Evolutionary conservation across 2,329 filamentous ascomycete genomes (phyloP).

Genomic region (Calonectria fujianensis): DNA sequence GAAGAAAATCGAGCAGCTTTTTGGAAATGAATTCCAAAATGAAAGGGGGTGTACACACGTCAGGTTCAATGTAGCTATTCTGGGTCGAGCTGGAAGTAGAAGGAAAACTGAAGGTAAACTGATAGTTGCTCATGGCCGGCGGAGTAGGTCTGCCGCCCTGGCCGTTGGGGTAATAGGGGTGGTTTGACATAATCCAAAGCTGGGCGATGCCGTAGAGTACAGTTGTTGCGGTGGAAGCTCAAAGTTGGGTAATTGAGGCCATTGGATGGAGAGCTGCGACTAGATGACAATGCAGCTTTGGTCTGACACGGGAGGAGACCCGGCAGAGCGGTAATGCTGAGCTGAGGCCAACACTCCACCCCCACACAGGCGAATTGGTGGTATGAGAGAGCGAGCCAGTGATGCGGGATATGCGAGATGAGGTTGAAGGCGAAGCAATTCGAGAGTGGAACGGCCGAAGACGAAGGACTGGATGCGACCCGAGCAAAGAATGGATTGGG

Average conservation of each 20-base stretch:
- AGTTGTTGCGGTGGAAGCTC: conserved; percentile 23
- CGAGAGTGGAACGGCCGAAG: background rate
- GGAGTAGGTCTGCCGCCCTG: conserved; percentile 43
- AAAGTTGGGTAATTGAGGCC: conserved; percentile 28
- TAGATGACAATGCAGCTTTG: conserved; percentile 33
- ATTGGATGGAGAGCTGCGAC: conserved; percentile 32
- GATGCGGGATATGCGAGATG: conserved; percentile 31
- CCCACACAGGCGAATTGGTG: conserved; percentile 38
- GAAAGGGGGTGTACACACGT: conserved; percentile 52
- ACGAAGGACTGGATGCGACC: conserved; percentile 11
- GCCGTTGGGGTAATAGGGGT: conserved; percentile 36
- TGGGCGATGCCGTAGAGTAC: conserved; percentile 30
- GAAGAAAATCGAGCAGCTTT: background rate
- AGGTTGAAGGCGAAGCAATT: conserved; percentile 4
- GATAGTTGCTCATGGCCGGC: conserved; percentile 51
- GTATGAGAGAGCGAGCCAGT: conserved; percentile 30
- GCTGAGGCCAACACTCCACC: conserved; percentile 46
- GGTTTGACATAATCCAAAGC: conserved; percentile 44
- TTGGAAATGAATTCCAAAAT: background rate
- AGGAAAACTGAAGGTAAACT: conserved; percentile 60
- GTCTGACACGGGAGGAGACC: conserved; percentile 34
- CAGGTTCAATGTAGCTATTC: conserved; percentile 59
- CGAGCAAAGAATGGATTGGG: conserved; percentile 5
- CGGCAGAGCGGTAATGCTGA: conserved; percentile 42
- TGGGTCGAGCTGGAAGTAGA: conserved; percentile 51